A percentile compares a stretch with the other conserved stretches of the same genome.
phyloP scores from a whole-genome alignment of 2,329 filamentous ascomycete genomes.

The Xylaria sp. region DNA sequence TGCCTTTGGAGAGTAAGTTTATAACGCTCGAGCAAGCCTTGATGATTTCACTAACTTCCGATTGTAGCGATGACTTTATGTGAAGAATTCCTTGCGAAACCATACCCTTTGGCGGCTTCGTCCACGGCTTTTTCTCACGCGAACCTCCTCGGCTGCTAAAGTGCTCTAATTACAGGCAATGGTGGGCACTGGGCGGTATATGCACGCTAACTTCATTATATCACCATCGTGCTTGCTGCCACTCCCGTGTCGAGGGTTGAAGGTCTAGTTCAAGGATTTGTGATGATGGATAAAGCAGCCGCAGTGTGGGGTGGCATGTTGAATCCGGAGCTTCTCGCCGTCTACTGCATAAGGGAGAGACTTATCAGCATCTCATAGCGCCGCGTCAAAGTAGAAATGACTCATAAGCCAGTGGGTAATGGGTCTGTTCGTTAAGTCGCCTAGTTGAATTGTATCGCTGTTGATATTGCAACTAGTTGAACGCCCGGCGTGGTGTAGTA shows the following conservation, averaged over 20 bases:
- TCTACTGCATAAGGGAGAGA: constrained; percentile 25
- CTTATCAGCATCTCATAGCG: constrained; percentile 6
- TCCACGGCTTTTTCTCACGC: constrained; percentile 22
- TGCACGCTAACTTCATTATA: constrained; percentile 23
- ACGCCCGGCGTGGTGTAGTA: background rate
- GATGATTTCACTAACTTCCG: constrained; percentile 10
- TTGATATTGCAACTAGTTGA: constrained; percentile 2
- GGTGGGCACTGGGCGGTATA: background rate
- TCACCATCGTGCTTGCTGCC: constrained; percentile 28
- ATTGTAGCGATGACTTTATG: constrained; percentile 75
- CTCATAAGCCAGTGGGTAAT: constrained; percentile 9
- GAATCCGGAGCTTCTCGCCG: constrained; percentile 32
- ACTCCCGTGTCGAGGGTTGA: constrained; percentile 13
- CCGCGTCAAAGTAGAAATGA: constrained; percentile 6
- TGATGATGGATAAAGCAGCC: constrained; percentile 33
- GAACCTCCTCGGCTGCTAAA: constrained; percentile 25
- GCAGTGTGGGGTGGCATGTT: constrained; percentile 10
- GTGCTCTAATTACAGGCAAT: constrained; percentile 7
- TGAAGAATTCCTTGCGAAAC: constrained; percentile 56
- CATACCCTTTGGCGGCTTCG: constrained; percentile 36
- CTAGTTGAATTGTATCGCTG: constrained; percentile 16
- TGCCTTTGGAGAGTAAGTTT: constrained; percentile 81
- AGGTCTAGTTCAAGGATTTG: constrained; percentile 28
- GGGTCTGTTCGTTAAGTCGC: background rate
- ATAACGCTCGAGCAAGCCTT: background rate